These are phyloP conservation scores for Blastobotrys muscicola DNA, from an alignment of 805 yeast genomes.

Conservation along the genomic window DNA sequence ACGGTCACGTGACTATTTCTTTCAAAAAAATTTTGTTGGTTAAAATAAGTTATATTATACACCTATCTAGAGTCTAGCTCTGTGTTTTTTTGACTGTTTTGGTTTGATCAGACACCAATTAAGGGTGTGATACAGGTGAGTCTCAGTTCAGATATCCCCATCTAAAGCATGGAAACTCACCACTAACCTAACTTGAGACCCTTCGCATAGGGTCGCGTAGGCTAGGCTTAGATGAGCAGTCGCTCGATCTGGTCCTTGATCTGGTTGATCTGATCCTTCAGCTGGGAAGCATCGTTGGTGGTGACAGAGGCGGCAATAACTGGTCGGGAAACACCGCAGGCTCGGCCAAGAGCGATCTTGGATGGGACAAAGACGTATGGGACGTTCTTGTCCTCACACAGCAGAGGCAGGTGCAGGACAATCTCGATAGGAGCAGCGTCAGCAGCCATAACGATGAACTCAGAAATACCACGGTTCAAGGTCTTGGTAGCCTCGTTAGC, in stretches of 20 bases:
- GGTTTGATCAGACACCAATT: too few species aligned
- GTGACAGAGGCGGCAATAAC: constrained; percentile 98
- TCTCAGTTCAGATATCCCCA: too few species aligned
- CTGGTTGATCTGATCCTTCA: constrained; percentile 92
- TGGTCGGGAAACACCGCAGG: constrained; percentile 99
- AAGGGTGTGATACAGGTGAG: too few species aligned
- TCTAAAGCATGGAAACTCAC: too few species aligned
- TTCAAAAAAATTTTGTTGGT: too few species aligned
- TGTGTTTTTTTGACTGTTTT: too few species aligned
- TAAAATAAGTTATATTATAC: too few species aligned
- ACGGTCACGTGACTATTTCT: too few species aligned
- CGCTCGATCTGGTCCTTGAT: constrained; percentile 99
- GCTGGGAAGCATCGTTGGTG: constrained; percentile 95
- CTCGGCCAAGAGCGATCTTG: constrained; percentile 97
- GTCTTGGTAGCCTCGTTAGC: constrained; percentile 99
- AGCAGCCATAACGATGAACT: constrained; percentile 99
- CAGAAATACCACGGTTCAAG: constrained; percentile 98
- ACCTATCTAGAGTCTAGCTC: too few species aligned
- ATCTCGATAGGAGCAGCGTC: constrained; percentile 99
- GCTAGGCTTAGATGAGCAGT: constrained; percentile 65
- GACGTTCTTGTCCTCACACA: constrained; percentile 99
- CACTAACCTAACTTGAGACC: too few species aligned
- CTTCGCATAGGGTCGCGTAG: neutral
- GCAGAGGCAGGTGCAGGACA: constrained; percentile 89
- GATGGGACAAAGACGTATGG: constrained; percentile 99